A percentile compares a stretch with the other conserved stretches of the same genome.
Evolutionary conservation across 2,329 filamentous ascomycete genomes (phyloP).

Genomic region (Tolypocladium endophyticum): DNA sequence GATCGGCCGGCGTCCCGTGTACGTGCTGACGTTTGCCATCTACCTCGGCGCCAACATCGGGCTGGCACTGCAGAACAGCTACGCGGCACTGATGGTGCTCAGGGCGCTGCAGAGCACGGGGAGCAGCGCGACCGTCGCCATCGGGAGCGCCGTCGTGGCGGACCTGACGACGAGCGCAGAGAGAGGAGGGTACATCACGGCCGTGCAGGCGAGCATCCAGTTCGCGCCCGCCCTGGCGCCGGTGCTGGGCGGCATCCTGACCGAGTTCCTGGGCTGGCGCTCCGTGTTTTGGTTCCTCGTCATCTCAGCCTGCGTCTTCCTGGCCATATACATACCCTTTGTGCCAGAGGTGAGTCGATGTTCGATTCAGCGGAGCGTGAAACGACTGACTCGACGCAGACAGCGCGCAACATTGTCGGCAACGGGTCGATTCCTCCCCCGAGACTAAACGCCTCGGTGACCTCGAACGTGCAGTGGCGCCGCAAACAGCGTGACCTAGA

Average conservation of each 20-base stretch:
- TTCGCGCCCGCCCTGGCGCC: constrained; percentile 33
- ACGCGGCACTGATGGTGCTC: constrained; percentile 34
- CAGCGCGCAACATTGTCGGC: constrained; percentile 31
- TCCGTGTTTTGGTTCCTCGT: constrained; percentile 47
- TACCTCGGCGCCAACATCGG: constrained; percentile 35
- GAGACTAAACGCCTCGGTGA: constrained; percentile 10
- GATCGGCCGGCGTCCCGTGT: constrained; percentile 35
- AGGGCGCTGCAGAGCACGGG: constrained; percentile 40
- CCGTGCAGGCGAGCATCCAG: constrained; percentile 30
- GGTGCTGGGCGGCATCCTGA: constrained; percentile 41
- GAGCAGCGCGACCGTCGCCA: constrained; percentile 42
- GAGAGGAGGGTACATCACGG: constrained; percentile 42
- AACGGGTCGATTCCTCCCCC: constrained; percentile 31
- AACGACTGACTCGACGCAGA: constrained; percentile 10
- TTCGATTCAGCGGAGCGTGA: not conserved
- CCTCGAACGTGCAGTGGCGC: constrained; percentile 3
- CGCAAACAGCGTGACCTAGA: constrained; percentile 6
- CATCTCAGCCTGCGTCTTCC: constrained; percentile 26
- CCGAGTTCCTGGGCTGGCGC: constrained; percentile 40
- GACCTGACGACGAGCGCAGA: constrained; percentile 47
- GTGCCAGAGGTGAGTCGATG: constrained; percentile 12
- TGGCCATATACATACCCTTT: constrained; percentile 30
- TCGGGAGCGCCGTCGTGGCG: constrained; percentile 41
- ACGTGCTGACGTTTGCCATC: constrained; percentile 33
- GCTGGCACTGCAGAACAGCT: constrained; percentile 30